Evolutionary conservation across 2,329 filamentous ascomycete species (phyloP).

Genomic region (Xylogone sp.): DNA sequence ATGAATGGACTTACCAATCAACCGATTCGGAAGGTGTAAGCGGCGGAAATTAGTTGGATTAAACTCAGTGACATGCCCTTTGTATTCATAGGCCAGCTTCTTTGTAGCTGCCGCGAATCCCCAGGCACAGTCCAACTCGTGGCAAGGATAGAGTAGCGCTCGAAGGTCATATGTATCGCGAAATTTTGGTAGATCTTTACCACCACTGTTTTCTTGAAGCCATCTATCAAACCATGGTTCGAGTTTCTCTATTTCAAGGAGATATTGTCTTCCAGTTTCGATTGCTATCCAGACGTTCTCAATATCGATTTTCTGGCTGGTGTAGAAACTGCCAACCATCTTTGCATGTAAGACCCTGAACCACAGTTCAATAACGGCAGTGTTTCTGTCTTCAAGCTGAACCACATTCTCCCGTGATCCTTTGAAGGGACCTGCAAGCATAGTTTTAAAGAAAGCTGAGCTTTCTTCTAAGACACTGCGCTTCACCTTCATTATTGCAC

Average conservation of each 20-base stretch:
- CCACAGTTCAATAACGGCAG: slow-evolving; percentile 10
- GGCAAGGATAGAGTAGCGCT: slow-evolving; percentile 6
- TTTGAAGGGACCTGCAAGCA: neutral
- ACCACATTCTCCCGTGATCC: slow-evolving; percentile 3
- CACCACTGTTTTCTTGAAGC: neutral
- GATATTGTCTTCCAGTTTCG: slow-evolving; percentile 3
- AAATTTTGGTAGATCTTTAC: neutral
- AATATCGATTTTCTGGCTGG: neutral
- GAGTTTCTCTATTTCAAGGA: slow-evolving; percentile 4
- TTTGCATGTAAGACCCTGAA: slow-evolving; percentile 11
- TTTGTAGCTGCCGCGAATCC: slow-evolving; percentile 9
- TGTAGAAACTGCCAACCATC: slow-evolving; percentile 3
- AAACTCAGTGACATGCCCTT: slow-evolving; percentile 2
- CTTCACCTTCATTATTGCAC: slow-evolving; percentile 7
- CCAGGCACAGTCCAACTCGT: slow-evolving; percentile 7
- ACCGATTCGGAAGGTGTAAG: slow-evolving; percentile 17
- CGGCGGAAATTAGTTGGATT: slow-evolving; percentile 4
- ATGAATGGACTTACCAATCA: slow-evolving; percentile 7
- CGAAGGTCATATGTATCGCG: neutral
- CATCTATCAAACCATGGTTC: slow-evolving; percentile 8
- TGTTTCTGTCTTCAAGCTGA: slow-evolving; percentile 9
- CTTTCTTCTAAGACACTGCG: slow-evolving; percentile 4
- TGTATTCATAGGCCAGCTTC: slow-evolving; percentile 4
- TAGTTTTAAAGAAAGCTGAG: slow-evolving; percentile 5
- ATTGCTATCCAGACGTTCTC: slow-evolving; percentile 11